Conservation (phyloP, 2,329 filamentous ascomycete species). For the Penicillium sp. region DNA sequence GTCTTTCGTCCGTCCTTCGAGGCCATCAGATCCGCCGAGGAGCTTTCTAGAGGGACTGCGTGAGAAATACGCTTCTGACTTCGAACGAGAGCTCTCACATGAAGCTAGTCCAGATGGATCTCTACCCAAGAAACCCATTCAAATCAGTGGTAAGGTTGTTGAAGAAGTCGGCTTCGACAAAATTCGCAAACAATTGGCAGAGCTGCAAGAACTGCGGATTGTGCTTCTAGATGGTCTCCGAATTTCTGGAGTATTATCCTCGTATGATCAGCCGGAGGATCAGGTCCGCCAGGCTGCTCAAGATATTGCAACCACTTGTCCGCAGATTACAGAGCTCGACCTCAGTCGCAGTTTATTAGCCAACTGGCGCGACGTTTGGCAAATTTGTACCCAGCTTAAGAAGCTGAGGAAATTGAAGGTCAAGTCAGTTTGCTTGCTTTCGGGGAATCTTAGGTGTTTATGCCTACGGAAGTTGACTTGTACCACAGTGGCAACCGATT, state of each 20-base stretch:
- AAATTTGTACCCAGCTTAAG: conserved; percentile 73
- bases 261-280: conserved; percentile 20
- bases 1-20: conserved; percentile 82
- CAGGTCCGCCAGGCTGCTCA: conserved; percentile 23
- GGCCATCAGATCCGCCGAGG: conserved; percentile 68
- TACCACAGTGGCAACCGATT: conserved; percentile 72
- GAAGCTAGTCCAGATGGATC: neutral
- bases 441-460: too few relatives aligned
- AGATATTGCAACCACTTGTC: conserved; percentile 61
- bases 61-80: conserved; percentile 78
- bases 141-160: conserved; percentile 79
- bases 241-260: conserved; percentile 52
- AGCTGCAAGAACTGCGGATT: conserved; percentile 76
- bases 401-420: conserved; percentile 69
- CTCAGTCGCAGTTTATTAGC: conserved; percentile 83
- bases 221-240: conserved; percentile 80
- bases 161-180: conserved; percentile 97
- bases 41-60: conserved; percentile 80
- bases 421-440: conserved; percentile 59
- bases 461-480: too few relatives aligned
- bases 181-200: conserved; percentile 76
- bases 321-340: conserved; percentile 73
- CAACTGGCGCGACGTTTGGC: conserved; percentile 66
- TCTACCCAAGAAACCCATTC: conserved; percentile 57
- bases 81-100: conserved; percentile 37